Percentiles rank a stretch among this genome's conserved stretches.
Evolutionary conservation across 495 filamentous ascomycete species (phyloP).

Genomic region (Extremus antarcticus): DNA sequence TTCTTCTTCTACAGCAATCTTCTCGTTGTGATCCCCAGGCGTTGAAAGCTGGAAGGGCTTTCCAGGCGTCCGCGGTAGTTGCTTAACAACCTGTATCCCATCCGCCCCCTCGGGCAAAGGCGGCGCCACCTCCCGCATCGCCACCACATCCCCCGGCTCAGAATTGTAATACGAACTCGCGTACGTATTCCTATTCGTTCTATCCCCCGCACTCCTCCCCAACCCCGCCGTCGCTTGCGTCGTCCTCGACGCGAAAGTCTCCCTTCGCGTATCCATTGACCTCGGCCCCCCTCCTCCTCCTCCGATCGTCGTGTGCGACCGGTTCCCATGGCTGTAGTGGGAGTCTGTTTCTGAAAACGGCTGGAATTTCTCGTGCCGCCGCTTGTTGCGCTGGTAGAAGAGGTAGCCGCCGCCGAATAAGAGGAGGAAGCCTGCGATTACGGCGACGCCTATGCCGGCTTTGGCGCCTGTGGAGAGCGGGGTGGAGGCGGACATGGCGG

Average conservation of each 20-base stretch:
- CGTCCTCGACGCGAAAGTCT: neutral
- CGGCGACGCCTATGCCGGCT: neutral
- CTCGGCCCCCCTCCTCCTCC: too few relatives aligned
- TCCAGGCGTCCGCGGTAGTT: neutral
- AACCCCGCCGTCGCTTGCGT: neutral
- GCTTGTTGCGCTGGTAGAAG: neutral
- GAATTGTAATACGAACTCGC: neutral
- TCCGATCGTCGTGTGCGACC: too few relatives aligned
- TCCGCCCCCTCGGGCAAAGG: neutral
- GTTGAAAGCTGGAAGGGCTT: neutral
- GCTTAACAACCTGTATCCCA: neutral
- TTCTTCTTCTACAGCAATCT: neutral
- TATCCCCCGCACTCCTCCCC: too few relatives aligned
- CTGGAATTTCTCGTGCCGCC: neutral
- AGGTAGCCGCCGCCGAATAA: neutral
- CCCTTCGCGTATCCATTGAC: neutral
- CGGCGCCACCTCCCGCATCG: too few relatives aligned
- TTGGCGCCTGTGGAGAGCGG: neutral
- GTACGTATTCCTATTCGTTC: neutral
- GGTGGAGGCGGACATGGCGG: neutral
- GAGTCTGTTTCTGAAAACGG: neutral
- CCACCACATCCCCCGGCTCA: too few relatives aligned
- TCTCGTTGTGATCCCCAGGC: neutral
- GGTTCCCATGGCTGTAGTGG: too few relatives aligned
- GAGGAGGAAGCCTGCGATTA: neutral